Conservation (phyloP, 257 asterid genomes). For the Lavandula angustifolia region DNA sequence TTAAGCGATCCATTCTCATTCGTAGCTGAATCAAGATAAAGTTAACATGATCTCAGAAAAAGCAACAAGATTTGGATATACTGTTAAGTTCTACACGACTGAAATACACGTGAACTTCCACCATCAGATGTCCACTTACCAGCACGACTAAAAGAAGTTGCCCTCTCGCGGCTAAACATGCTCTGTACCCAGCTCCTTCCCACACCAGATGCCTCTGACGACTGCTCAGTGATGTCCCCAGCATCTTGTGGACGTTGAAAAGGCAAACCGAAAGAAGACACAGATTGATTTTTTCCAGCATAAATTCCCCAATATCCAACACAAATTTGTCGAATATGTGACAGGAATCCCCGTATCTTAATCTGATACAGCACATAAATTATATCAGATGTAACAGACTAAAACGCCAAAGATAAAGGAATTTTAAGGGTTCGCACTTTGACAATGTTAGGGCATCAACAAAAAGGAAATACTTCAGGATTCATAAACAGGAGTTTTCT, state of each 20-base stretch:
- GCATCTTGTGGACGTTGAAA: conserved; percentile 88
- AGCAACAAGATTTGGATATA: conserved; percentile 18
- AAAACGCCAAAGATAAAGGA: conserved; percentile 4
- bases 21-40: conserved; percentile 43
- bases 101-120: conserved; percentile 45
- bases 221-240: conserved; percentile 58
- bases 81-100: conserved; percentile 16
- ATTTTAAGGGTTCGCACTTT: conserved; percentile 5
- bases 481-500: no score
- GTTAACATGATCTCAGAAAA: conserved; percentile 30
- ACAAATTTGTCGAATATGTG: conserved; percentile 79
- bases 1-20: conserved; percentile 64
- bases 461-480: no score
- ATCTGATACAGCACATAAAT: conserved; percentile 52
- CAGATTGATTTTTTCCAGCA: conserved; percentile 67
- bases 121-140: conserved; percentile 67
- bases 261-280: conserved; percentile 67
- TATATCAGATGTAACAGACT: conserved; percentile 29
- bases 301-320: conserved; percentile 88
- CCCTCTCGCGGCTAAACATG: conserved; percentile 92
- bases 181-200: conserved; percentile 99
- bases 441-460: no score
- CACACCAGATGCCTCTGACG: conserved; percentile 81
- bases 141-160: conserved; percentile 70
- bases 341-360: conserved; percentile 76